These are phyloP conservation scores for Cadophora malorum DNA, from an alignment of 2,329 filamentous ascomycete genomes.

Conservation along the genomic window DNA sequence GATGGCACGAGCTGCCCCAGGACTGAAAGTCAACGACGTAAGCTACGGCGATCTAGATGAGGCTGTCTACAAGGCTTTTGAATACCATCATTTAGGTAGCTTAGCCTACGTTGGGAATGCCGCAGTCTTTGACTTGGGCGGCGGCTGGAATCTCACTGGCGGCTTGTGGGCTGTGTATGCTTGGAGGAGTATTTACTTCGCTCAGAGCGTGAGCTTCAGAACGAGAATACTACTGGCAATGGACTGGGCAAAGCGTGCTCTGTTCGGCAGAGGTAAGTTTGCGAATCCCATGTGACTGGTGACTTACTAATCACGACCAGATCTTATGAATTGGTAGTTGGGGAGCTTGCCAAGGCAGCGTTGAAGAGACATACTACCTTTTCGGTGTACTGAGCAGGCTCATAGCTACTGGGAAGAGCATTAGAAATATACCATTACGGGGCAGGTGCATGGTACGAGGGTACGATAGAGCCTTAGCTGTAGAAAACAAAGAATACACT, in stretches of 20 bases:
- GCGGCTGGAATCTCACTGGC: slow-evolving; percentile 78
- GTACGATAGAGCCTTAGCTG: neutral
- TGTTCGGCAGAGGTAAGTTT: slow-evolving; percentile 86
- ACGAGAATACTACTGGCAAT: slow-evolving; percentile 90
- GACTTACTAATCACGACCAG: slow-evolving; percentile 25
- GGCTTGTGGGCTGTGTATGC: slow-evolving; percentile 93
- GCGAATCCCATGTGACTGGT: neutral
- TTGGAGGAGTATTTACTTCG: slow-evolving; percentile 96
- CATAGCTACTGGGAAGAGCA: neutral
- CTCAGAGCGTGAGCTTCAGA: slow-evolving; percentile 92
- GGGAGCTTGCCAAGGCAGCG: neutral
- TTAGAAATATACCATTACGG: neutral
- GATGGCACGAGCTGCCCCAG: slow-evolving; percentile 77
- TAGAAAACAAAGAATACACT: neutral
- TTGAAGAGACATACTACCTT: neutral
- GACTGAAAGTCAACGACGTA: slow-evolving; percentile 79
- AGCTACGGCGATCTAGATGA: slow-evolving; percentile 90
- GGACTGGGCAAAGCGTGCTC: slow-evolving; percentile 97
- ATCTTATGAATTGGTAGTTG: slow-evolving; percentile 36
- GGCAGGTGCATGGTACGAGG: neutral
- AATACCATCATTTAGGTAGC: slow-evolving; percentile 90
- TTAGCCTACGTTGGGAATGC: slow-evolving; percentile 96
- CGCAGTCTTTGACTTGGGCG: slow-evolving; percentile 87
- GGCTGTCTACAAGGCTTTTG: slow-evolving; percentile 90
- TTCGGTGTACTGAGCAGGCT: neutral